phyloP scores from a whole-genome alignment of 345 rosid species.

The Turritis glabra region DNA sequence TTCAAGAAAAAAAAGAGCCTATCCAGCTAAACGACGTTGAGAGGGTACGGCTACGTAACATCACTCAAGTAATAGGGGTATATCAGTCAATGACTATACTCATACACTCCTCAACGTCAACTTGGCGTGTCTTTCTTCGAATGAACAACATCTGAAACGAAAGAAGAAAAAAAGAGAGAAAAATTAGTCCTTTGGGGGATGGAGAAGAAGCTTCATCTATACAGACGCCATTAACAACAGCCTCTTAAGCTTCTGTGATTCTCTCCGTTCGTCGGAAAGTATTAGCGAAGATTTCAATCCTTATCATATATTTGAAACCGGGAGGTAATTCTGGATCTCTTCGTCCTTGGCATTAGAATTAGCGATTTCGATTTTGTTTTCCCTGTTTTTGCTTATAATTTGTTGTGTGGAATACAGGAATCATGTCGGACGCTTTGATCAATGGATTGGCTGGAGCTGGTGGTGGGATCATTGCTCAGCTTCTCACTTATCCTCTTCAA shows the following conservation, averaged over 20 bases:
- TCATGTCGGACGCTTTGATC: conserved; percentile 96
- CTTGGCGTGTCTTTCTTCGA: conserved; percentile 24
- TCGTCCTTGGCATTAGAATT: background rate
- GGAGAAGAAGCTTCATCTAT: conserved; percentile 24
- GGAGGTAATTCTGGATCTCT: conserved; percentile 24
- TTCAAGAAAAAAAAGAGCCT: conserved; percentile 24
- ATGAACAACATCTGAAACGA: conserved; percentile 1
- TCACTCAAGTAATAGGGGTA: background rate
- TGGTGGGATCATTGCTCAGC: conserved; percentile 97
- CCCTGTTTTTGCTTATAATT: background rate
- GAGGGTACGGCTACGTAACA: background rate
- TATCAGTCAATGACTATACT: background rate
- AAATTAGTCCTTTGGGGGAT: background rate
- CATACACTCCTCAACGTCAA: conserved; percentile 27
- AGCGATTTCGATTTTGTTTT: background rate
- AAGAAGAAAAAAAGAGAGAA: background rate
- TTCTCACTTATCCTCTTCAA: conserved; percentile 93
- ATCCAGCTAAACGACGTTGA: conserved; percentile 1
- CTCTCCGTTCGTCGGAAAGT: background rate
- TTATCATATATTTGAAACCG: background rate
- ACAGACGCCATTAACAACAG: conserved; percentile 2
- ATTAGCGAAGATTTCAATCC: background rate
- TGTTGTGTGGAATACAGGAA: background rate
- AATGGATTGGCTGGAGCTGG: conserved; percentile 96
- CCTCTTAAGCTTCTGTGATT: conserved; percentile 11